Base-by-base conservation (phyloP, 2,329 filamentous ascomycete genomes). In the Fonsecaea nubica region DNA sequence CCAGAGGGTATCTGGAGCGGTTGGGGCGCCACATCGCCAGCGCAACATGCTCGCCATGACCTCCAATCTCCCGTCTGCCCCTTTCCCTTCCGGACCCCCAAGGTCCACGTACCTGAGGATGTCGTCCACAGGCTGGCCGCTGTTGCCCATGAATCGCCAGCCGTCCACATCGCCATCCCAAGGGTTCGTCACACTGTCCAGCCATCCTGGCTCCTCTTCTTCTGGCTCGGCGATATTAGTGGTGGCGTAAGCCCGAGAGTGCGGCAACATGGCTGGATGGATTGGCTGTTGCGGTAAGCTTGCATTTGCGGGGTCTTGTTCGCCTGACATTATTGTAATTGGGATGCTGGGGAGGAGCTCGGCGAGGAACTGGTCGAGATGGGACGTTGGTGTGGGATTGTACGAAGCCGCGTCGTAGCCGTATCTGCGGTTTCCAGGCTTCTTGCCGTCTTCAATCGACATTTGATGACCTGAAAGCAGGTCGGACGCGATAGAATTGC, bases 1-100 rank as follows among this genome's bases (percentile, higher is more conserved):
- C 92, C 92, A 92, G 93, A 99, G 77, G 0, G 96, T 99, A 78
- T 99, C 96, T 0, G 96, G 95, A 1, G 95, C 95, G 0, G 95
- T 99, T 1, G 95, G 95, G 4, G 95, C 95, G 71, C 89, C 89
- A 75, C 92, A 92, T 68, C 95, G 86, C 95, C 95, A 99, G 66
- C 93, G 86, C 71, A 96, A 89, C 87, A 96, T 95, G 64, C 90
- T 89, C 79, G 98, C 95, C 91, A 98, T 95, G 86, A 97, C 92
- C 55, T 90, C 89, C 32, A 98, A 76, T 21, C 93, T 82, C 40
- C 87, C 89, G 50, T 80, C 77, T 55, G 76, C 69, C n/a, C 72
- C 72, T 33, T 73, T 74, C 0, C 66, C 67, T 9, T 73, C 71
- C 1, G 66, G 66, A 36, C 69, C 73, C n/a, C 70, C 71, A 45